Evolutionary conservation across 2,329 filamentous ascomycete species (phyloP).

Genomic region (Lachnellula willkommii): DNA sequence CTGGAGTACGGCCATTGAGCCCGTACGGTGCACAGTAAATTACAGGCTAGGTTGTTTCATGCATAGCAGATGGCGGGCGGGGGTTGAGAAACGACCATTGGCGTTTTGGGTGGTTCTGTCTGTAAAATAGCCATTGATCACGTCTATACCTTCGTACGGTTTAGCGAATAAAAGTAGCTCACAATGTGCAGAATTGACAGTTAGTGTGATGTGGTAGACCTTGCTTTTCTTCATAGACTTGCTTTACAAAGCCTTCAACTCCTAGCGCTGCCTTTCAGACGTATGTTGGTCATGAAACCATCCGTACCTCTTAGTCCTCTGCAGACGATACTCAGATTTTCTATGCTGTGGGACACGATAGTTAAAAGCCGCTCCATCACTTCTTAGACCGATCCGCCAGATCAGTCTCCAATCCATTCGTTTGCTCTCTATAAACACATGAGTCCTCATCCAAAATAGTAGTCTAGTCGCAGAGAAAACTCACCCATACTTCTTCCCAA

Average conservation of each 20-base stretch:
- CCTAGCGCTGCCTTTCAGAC: not conserved
- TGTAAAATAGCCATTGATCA: not conserved
- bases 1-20: not conserved
- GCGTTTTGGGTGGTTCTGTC: not conserved
- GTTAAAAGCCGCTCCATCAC: not conserved
- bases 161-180: too few relatives aligned
- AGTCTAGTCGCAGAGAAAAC: constrained; percentile 6
- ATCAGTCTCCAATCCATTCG: constrained; percentile 19
- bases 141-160: too few relatives aligned
- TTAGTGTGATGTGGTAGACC: too few relatives aligned
- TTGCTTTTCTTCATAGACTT: too few relatives aligned
- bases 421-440: constrained; percentile 30
- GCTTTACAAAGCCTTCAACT: too few relatives aligned
- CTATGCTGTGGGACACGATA: too few relatives aligned
- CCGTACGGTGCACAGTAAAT: not conserved
- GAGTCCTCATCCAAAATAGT: not conserved
- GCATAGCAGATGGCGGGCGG: not conserved
- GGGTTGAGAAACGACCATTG: constrained; percentile 2
- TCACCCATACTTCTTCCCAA: constrained; percentile 40
- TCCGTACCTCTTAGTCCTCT: not conserved
- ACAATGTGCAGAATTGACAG: too few relatives aligned
- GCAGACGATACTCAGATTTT: too few relatives aligned
- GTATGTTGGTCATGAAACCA: not conserved
- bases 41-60: not conserved
- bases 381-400: not conserved